A percentile compares a stretch with the other conserved stretches of the same genome.
These are phyloP conservation scores for Sutorius australiensis DNA, from an alignment of 768 basidiomycete genomes.

Conservation along the genomic window DNA sequence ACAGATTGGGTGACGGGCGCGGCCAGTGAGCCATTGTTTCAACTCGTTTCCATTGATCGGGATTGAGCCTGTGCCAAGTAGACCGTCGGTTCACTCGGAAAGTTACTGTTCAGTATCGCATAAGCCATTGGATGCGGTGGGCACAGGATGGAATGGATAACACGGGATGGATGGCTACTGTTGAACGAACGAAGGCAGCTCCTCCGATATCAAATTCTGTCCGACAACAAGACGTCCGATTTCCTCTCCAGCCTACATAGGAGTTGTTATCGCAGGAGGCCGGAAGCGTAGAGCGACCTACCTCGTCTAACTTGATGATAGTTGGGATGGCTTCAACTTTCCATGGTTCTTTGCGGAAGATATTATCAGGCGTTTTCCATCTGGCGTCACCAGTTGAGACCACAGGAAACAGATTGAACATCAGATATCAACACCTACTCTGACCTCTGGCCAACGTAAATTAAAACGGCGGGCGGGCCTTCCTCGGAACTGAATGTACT, in stretches of 20 bases:
- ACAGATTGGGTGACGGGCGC: background rate
- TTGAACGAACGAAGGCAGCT: constrained; percentile 18
- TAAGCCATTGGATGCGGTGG: background rate
- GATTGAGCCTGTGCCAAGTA: background rate
- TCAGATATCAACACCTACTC: constrained; percentile 44
- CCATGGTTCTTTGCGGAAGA: constrained; percentile 63
- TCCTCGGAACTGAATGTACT: constrained; percentile 44
- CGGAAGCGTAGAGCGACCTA: constrained; percentile 32
- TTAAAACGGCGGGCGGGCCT: constrained; percentile 52
- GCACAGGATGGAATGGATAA: constrained; percentile 2
- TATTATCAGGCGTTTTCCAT: constrained; percentile 60
- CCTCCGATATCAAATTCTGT: constrained; percentile 22
- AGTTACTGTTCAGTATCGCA: background rate
- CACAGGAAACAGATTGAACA: background rate
- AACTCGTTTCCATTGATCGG: background rate
- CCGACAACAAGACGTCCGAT: constrained; percentile 29
- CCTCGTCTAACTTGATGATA: constrained; percentile 56
- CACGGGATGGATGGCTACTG: constrained; percentile 3
- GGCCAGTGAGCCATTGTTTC: background rate
- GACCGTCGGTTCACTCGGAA: background rate
- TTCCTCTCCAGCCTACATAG: constrained; percentile 24
- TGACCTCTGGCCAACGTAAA: constrained; percentile 64
- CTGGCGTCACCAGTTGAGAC: constrained; percentile 33
- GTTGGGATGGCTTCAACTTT: constrained; percentile 59
- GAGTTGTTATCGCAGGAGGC: background rate